Evolutionary conservation across 176 grass and related monocot species (phyloP).

Genomic region (Ananas comosus): DNA sequence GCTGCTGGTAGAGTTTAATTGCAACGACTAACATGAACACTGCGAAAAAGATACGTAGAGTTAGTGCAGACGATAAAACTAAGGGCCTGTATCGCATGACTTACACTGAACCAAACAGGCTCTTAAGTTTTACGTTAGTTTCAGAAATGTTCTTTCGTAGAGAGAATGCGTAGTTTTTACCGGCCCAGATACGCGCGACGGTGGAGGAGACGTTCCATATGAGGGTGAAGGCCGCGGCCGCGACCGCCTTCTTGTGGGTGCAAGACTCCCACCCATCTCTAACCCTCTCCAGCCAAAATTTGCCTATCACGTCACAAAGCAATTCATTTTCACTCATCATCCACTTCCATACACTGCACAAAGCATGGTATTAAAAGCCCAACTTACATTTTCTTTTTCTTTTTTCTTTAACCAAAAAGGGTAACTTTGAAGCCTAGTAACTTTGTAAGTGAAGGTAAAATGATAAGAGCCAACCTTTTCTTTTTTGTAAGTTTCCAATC

Average conservation of each 20-base stretch:
- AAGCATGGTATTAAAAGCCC: no score
- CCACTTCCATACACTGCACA: no score
- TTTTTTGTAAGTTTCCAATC: neutral
- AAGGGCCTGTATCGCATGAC: no score
- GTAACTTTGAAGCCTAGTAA: neutral
- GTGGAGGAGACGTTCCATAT: conserved; percentile 85
- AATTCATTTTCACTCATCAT: neutral
- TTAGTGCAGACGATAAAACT: no score
- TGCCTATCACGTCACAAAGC: conserved; percentile 26
- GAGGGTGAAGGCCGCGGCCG: conserved; percentile 59
- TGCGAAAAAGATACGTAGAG: conserved; percentile 5
- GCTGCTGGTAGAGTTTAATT: conserved; percentile 80
- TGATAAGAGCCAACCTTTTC: neutral
- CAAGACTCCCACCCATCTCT: conserved; percentile 91
- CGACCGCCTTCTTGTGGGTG: conserved; percentile 85
- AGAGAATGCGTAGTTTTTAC: conserved; percentile 18
- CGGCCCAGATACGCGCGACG: conserved; percentile 77
- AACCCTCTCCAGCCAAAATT: conserved; percentile 82
- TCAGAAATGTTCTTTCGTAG: no score
- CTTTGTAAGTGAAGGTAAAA: neutral
- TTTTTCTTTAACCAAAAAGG: neutral
- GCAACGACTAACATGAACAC: conserved; percentile 86
- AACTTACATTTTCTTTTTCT: no score
- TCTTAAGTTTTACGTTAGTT: no score
- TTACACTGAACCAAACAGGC: no score